A percentile compares a stretch with the other conserved stretches of the same genome.
phyloP scores from a whole-genome alignment of 192 early-diverging fungal species.

The Linnemannia elongata region DNA sequence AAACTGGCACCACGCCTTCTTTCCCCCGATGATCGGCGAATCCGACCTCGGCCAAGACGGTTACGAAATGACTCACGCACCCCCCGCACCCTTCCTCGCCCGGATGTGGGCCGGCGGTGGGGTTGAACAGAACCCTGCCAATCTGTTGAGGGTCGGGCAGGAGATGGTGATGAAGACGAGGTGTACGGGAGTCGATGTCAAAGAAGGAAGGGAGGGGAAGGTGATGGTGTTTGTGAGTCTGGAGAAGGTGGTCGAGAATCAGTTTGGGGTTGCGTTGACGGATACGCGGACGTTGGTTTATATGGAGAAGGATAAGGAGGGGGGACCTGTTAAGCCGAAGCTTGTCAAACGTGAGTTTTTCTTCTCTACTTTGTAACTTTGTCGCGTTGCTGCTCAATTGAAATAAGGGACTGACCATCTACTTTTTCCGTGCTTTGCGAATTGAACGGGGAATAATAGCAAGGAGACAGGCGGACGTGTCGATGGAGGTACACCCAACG shows the following conservation, averaged over 20 bases:
- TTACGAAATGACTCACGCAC: conserved; percentile 82
- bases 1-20: conserved; percentile 83
- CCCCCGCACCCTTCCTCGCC: conserved; percentile 79
- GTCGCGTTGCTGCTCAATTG: not conserved
- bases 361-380: not conserved
- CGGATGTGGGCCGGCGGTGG: conserved; percentile 93
- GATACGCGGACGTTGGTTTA: conserved; percentile 83
- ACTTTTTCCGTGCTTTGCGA: not conserved
- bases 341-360: conserved; percentile 49
- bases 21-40: conserved; percentile 80
- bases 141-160: conserved; percentile 76
- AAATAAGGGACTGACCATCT: conserved; percentile 11
- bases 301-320: conserved; percentile 46
- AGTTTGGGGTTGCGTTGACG: conserved; percentile 67
- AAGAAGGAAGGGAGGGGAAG: conserved; percentile 66
- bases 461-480: conserved; percentile 72
- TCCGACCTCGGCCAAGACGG: conserved; percentile 81
- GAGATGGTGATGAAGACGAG: conserved; percentile 70
- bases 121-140: conserved; percentile 68
- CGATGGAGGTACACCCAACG: conserved; percentile 67
- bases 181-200: conserved; percentile 67
- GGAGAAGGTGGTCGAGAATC: conserved; percentile 74
- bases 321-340: conserved; percentile 15
- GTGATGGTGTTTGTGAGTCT: conserved; percentile 77
- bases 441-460: conserved; percentile 26